Percentiles rank a stretch among this genome's conserved stretches.
phyloP scores from a whole-genome alignment of 305 asterid species.

The Lippia alba region DNA sequence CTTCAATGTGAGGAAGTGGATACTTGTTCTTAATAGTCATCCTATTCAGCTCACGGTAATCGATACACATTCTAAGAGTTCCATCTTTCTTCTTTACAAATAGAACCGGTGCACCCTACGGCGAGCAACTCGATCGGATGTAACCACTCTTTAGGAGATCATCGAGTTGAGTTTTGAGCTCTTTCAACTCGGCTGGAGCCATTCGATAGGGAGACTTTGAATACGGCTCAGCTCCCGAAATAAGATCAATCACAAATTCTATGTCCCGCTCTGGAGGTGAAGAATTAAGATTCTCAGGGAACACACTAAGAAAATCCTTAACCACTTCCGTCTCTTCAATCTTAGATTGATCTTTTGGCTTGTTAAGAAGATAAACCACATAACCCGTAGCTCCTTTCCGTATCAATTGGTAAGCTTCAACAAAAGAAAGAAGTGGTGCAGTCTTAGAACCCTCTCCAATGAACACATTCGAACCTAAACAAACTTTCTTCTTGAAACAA shows the following conservation, averaged over 20 bases:
- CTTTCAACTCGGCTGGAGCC: background rate
- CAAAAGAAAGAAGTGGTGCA: no score
- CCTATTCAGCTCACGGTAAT: background rate
- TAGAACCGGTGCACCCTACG: background rate
- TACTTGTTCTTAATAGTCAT: background rate
- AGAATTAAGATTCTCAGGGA: background rate
- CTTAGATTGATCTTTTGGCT: no score
- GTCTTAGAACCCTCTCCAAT: no score
- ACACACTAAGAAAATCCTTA: background rate
- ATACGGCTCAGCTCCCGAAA: background rate
- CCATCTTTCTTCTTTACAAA: background rate
- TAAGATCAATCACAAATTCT: background rate
- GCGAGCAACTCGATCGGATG: background rate
- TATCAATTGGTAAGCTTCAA: no score
- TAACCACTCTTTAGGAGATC: background rate
- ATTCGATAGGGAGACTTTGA: background rate
- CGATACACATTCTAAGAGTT: background rate
- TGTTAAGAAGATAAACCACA: no score
- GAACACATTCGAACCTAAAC: no score
- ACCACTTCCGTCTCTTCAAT: background rate
- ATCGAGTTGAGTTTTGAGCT: background rate
- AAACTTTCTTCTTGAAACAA: no score
- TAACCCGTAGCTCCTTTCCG: no score
- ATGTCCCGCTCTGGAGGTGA: background rate
- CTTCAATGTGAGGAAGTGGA: background rate